Evolutionary conservation across 106 monocot species (phyloP), one percentile per base, ranked within the genome.

Genomic region (Phalaenopsis equestris): DNA sequence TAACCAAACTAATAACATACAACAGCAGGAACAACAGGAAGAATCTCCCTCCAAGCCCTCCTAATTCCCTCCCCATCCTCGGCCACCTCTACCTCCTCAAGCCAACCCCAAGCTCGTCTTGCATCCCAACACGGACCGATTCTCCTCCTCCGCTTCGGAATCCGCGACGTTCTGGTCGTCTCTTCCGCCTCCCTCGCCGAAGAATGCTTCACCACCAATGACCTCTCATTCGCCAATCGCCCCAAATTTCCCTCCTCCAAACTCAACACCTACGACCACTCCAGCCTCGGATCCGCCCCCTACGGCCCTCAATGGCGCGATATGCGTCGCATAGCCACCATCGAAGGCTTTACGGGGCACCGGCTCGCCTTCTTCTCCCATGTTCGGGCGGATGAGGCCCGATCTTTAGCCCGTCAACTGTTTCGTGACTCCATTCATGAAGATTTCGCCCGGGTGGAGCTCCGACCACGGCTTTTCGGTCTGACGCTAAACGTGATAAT

Each of bases 401-500:
- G 55, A 23, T 41, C 21, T 16, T 37, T 86, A 39, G 39, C 75
- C 16, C 30, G 41, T 5, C 19, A 2, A 2, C 80, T 86, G 41
- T 82, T 80, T 74, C 49, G 4, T n/a, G 48, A 76, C 11, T 12
- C 15, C 21, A 46, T 0, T n/a, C 46, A 46, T 18, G 17, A 1
- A 8, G 56, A 8, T 2, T 42, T 49, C 76, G 3, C 38, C 39
- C 56, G 64, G 64, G 70, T 15, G 38, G 61, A 84, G 70, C 4
- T 84, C 24, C 57, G 64, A 64, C 2, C 73, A 36, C 43, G 41
- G 47, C 58, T 84, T 39, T 56, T 56, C 23, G 79, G 61, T 56
- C 42, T 79, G 5, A 14, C 75, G 12, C 7, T 84, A 47, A 84
- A 84, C 70, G 55, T 55, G 17, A 79, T 79, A 4, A 79, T 75